Conservation (phyloP, 2,329 filamentous ascomycete species). For the Fusarium aywerte region DNA sequence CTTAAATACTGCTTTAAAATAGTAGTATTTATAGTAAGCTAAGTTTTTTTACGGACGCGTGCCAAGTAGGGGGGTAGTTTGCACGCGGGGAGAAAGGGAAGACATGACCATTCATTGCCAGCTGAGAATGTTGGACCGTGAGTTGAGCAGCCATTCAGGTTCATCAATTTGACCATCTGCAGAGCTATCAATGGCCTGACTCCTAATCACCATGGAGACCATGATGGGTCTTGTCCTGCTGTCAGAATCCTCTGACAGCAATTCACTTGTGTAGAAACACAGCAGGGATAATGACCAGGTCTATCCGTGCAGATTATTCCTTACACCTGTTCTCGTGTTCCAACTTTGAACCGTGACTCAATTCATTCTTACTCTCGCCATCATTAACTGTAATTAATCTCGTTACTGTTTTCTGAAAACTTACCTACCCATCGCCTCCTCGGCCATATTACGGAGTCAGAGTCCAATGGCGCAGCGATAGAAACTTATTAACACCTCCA, state of each 20-base stretch:
- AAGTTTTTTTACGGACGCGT: too few species aligned
- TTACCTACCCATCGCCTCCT: background rate
- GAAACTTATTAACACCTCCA: background rate
- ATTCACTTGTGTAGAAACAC: background rate
- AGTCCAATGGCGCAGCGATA: background rate
- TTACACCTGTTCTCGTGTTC: background rate
- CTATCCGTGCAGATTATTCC: background rate
- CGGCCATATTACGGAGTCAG: background rate
- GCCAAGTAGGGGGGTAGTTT: constrained; percentile 5
- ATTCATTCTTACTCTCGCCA: background rate
- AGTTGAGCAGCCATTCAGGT: constrained; percentile 18
- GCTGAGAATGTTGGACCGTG: background rate
- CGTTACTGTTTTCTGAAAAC: background rate
- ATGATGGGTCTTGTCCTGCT: constrained; percentile 1
- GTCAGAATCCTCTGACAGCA: background rate
- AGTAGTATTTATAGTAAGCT: too few species aligned
- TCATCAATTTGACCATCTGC: constrained; percentile 17
- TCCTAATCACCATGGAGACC: constrained; percentile 34
- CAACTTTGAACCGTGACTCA: background rate
- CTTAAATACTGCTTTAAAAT: too few species aligned
- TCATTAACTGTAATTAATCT: constrained; percentile 15
- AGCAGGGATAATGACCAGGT: constrained; percentile 3
- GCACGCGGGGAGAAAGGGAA: background rate
- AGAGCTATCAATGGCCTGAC: constrained; percentile 27
- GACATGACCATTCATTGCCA: background rate